Percentiles rank a stretch among this genome's conserved stretches.
Conservation (phyloP, 2,329 filamentous ascomycete genomes). For the Colletotrichum spinosum region DNA sequence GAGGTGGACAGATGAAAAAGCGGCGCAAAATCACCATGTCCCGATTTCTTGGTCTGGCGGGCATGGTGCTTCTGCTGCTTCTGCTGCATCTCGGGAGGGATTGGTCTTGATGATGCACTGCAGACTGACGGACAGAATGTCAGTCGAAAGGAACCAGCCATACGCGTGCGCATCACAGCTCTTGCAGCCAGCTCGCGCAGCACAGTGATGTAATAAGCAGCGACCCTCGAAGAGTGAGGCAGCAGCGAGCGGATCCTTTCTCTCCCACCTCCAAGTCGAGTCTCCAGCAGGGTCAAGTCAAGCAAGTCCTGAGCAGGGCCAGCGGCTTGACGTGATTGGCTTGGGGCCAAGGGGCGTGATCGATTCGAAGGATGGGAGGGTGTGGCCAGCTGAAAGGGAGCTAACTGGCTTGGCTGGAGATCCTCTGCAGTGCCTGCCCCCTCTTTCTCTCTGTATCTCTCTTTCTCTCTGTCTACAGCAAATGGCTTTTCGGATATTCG, state of each 20-base stretch:
- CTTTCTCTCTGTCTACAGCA: constrained; percentile 3
- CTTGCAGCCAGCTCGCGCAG: constrained; percentile 1
- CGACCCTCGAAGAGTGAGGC: constrained; percentile 11
- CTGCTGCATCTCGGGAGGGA: background rate
- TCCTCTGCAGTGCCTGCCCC: constrained; percentile 18
- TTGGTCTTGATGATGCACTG: constrained; percentile 2
- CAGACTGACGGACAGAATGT: background rate
- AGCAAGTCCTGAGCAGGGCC: constrained; percentile 15
- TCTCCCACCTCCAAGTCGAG: constrained; percentile 3
- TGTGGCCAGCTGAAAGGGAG: constrained; percentile 23
- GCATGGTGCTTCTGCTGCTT: background rate
- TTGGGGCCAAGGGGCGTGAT: constrained; percentile 13
- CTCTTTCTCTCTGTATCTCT: too few relatives aligned
- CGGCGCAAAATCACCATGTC: background rate
- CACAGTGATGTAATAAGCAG: constrained; percentile 30
- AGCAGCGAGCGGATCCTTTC: constrained; percentile 23
- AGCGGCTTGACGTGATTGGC: constrained; percentile 21
- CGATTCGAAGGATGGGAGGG: constrained; percentile 7
- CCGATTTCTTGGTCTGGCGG: constrained; percentile 6
- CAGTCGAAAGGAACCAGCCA: background rate
- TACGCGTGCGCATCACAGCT: constrained; percentile 7
- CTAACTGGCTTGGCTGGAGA: constrained; percentile 31
- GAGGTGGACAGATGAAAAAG: constrained; percentile 2
- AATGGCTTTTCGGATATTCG: background rate
- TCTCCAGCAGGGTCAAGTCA: constrained; percentile 15